Evolutionary conservation across 352 stramenopile species (phyloP).

Genomic region (Globisporangium barbulae): DNA sequence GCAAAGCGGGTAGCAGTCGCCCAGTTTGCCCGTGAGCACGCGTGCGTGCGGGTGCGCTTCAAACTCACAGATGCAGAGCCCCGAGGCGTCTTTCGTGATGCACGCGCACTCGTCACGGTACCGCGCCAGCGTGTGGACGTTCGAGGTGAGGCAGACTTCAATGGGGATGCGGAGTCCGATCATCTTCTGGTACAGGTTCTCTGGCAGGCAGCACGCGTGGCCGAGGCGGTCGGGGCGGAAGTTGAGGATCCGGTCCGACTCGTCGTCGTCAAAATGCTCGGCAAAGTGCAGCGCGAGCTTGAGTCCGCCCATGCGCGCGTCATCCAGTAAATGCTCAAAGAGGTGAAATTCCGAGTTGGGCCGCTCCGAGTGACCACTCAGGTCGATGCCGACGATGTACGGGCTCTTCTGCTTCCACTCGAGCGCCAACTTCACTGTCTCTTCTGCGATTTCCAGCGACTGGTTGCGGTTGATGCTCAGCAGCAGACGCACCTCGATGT

Average conservation of each 20-base stretch:
- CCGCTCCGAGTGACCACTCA: conserved; percentile 80
- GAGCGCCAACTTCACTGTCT: conserved; percentile 59
- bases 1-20: conserved; percentile 67
- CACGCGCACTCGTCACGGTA: conserved; percentile 45
- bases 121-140: conserved; percentile 91
- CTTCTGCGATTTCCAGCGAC: conserved; percentile 49
- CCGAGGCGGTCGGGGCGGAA: conserved; percentile 91
- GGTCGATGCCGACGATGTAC: conserved; percentile 81
- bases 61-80: conserved; percentile 65
- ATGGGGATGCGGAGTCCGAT: conserved; percentile 77
- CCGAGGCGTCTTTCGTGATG: conserved; percentile 36
- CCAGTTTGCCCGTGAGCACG: conserved; percentile 38
- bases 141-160: conserved; percentile 93
- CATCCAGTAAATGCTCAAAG: conserved; percentile 77
- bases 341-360: conserved; percentile 80
- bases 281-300: conserved; percentile 92
- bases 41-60: conserved; percentile 76
- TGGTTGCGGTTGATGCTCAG: conserved; percentile 84
- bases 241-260: conserved; percentile 77
- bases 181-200: conserved; percentile 70
- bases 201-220: conserved; percentile 85
- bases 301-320: conserved; percentile 65
- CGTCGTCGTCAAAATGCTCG: conserved; percentile 84
- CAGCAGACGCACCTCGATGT: conserved; percentile 74
- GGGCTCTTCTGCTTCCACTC: conserved; percentile 44